Conservation (phyloP, 208 protist genomes). For the Acanthamoeba lenticulata region DNA sequence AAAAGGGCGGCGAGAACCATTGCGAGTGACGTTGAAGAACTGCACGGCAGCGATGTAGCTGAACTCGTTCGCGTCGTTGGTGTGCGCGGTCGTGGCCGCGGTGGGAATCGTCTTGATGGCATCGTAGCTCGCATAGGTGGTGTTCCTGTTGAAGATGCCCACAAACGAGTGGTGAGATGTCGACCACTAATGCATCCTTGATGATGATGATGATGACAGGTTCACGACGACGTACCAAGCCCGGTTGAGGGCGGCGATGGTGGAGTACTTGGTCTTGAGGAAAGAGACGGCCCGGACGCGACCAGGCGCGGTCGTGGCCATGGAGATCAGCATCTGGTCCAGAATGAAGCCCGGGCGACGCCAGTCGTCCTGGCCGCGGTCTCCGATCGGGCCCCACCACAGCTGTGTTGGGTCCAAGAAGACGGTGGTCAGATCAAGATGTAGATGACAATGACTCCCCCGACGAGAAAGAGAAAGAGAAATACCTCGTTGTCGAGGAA, state of each 20-base stretch:
- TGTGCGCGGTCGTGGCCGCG: not conserved
- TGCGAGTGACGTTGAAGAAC: not conserved
- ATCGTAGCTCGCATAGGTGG: not conserved
- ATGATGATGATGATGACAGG: not conserved
- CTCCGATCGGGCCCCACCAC: conserved; percentile 33
- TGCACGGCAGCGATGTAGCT: not conserved
- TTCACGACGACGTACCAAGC: not conserved
- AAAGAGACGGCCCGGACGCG: not conserved
- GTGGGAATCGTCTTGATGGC: not conserved
- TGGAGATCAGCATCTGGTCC: not conserved
- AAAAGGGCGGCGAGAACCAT: too few relatives aligned
- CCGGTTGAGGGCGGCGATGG: not conserved
- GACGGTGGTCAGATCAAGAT: too few relatives aligned
- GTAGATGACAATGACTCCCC: too few relatives aligned
- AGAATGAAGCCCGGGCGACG: not conserved
- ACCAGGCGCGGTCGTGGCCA: not conserved
- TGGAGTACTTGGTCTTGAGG: not conserved
- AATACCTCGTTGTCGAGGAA: conserved; percentile 14
- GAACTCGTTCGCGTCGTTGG: not conserved
- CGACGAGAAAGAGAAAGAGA: too few relatives aligned
- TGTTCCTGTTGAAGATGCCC: not conserved
- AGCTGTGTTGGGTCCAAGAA: not conserved
- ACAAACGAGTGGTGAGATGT: too few relatives aligned
- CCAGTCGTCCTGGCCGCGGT: too few relatives aligned
- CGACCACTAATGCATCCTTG: not conserved